A percentile compares a stretch with the other conserved stretches of the same genome.
phyloP scores from a whole-genome alignment of 2,329 filamentous ascomycete species.

The Paraphoma sp. region DNA sequence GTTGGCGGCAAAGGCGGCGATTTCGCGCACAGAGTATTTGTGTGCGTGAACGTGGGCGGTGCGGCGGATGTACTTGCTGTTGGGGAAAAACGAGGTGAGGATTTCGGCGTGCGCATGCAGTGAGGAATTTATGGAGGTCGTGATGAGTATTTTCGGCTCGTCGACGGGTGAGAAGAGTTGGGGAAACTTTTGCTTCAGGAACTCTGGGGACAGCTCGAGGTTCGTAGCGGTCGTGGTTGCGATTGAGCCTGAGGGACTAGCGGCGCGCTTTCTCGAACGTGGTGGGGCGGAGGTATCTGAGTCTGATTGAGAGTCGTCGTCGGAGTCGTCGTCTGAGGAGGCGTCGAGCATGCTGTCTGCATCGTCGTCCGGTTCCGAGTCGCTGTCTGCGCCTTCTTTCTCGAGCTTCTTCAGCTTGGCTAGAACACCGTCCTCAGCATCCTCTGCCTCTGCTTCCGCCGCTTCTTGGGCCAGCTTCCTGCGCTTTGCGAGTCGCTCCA shows the following conservation, averaged over 20 bases:
- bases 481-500: conserved; percentile 54
- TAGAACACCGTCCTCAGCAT: conserved; percentile 37
- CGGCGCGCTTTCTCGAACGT: conserved; percentile 53
- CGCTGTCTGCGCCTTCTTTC: conserved; percentile 17
- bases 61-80: conserved; percentile 80
- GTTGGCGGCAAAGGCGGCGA: conserved; percentile 82
- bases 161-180: conserved; percentile 63
- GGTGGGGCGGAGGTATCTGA: conserved; percentile 57
- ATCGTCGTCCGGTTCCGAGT: conserved; percentile 27
- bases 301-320: conserved; percentile 51
- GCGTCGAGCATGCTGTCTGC: conserved; percentile 76
- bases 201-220: conserved; percentile 66
- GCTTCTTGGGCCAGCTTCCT: conserved; percentile 51
- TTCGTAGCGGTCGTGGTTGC: conserved; percentile 63
- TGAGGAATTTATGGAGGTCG: conserved; percentile 86
- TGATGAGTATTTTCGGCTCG: conserved; percentile 86
- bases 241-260: conserved; percentile 54
- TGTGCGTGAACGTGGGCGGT: conserved; percentile 83
- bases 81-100: conserved; percentile 82
- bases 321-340: conserved; percentile 47
- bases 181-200: conserved; percentile 66
- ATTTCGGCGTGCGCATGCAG: conserved; percentile 83
- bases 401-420: conserved; percentile 44
- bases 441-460: conserved; percentile 32
- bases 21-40: conserved; percentile 92